Base-by-base conservation (phyloP, 2,329 filamentous ascomycete species). In the Claviceps sp. region DNA sequence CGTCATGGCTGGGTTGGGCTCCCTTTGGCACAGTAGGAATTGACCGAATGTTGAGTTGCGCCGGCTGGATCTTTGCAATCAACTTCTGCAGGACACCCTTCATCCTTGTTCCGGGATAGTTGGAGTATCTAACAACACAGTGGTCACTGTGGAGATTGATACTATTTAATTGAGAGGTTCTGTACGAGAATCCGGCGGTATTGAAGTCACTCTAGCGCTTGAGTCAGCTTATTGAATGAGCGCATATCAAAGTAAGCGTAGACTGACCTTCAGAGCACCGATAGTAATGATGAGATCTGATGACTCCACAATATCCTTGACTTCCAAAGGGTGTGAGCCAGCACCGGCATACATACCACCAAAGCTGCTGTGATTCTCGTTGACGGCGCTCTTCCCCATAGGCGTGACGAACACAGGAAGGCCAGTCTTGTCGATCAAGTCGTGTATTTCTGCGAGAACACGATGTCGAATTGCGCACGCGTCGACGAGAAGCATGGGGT, bases 331-430 rank as follows among this genome's bases (percentile, higher is more conserved):
- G 50, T 83, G 78, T 36, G 83, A 88, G 38, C 84, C 87, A 53
- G 77, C 77, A n/a, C 89, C 89, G 8, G 85, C 85, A 64, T 95
- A 94, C 5, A 95, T 86, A 56, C 89, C 89, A 22, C 86, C 86
- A 58, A 85, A 95, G 61, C 79, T 85, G n/a, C 76, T 71, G 46
- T 85, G 76, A 2, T 77, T 78, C 66, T 95, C 88, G 60, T 93
- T 78, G 46, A 95, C 78, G 20, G 86, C 85, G 17, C 88, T 80
- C 70, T 95, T 95, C 46, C 88, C 88, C 85, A 94, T 94, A 2
- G 88, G 87, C 0, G 88, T 85, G n/a, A 90, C 86, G 59, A 93
- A 94, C 0, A 86, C 84, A 4, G 89, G 88, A 7, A 95, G 71
- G 4, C 79, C 74, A 1, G 86, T 86, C 66, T 83, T 86, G 54